Conservation (phyloP, 2,329 filamentous ascomycete genomes). For the Ophidiomyces ophidiicola region DNA sequence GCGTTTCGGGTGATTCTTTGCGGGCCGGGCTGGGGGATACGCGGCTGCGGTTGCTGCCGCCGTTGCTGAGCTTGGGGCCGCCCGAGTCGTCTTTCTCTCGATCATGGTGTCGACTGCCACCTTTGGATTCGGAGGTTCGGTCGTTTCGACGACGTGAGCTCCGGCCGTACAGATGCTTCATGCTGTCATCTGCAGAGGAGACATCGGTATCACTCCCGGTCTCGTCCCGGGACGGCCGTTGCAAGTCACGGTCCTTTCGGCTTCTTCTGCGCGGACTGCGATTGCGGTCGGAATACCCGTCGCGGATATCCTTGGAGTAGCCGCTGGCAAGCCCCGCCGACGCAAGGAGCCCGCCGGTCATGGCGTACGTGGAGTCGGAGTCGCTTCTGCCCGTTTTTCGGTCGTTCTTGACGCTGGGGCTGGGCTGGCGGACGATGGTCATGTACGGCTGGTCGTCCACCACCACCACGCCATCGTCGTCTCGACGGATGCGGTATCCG, state of each 20-base stretch:
- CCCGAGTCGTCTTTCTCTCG: no score
- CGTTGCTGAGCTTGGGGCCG: not conserved
- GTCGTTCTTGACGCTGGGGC: not conserved
- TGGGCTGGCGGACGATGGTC: not conserved
- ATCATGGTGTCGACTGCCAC: no score
- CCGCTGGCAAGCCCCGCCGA: slow-evolving; percentile 28
- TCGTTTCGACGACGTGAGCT: not conserved
- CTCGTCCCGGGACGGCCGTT: not conserved
- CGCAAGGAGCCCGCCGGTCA: slow-evolving; percentile 22
- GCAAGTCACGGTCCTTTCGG: slow-evolving; percentile 1
- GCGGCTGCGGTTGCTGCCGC: not conserved
- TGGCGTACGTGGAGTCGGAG: slow-evolving; percentile 1
- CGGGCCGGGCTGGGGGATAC: not conserved
- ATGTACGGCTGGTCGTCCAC: slow-evolving; percentile 9
- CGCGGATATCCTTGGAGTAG: slow-evolving; percentile 18
- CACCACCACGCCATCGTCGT: slow-evolving; percentile 7
- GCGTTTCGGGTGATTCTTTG: slow-evolving; percentile 37
- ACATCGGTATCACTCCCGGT: slow-evolving; percentile 3
- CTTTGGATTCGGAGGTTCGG: not conserved
- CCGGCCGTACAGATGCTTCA: not conserved
- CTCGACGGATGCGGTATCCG: slow-evolving; percentile 12
- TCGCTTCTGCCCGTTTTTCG: not conserved
- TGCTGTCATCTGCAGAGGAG: slow-evolving; percentile 2
- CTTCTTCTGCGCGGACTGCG: not conserved
- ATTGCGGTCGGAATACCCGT: not conserved